Conservation (phyloP, 345 rosid species). For the Mallotus nudiflorus region DNA sequence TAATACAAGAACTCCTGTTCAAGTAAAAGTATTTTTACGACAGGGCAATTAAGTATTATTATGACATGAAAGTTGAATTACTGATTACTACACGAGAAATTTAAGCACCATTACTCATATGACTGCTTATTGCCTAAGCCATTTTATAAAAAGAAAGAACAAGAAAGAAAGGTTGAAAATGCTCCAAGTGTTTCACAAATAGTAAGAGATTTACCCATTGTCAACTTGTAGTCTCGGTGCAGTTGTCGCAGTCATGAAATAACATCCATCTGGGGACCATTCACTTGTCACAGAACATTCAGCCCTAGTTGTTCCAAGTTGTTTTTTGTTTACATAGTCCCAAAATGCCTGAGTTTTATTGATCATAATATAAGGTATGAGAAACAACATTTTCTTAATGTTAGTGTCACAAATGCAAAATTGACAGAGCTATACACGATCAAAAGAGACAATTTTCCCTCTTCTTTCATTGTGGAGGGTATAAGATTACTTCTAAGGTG, state of each 20-base stretch:
- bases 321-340: slow-evolving; percentile 69
- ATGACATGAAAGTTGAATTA: neutral
- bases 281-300: slow-evolving; percentile 89
- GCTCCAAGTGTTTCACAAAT: neutral
- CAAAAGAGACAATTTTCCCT: neutral
- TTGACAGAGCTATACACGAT: neutral
- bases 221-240: slow-evolving; percentile 94
- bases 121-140: neutral
- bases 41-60: neutral
- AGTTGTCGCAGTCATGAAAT: slow-evolving; percentile 94
- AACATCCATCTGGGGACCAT: slow-evolving; percentile 92
- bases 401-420: neutral
- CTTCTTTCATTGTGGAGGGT: neutral
- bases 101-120: neutral
- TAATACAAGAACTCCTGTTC: neutral
- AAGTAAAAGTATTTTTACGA: neutral
- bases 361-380: neutral
- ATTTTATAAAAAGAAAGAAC: neutral
- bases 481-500: neutral
- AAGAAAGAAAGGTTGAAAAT: neutral
- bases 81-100: neutral
- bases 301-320: slow-evolving; percentile 73
- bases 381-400: neutral
- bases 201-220: slow-evolving; percentile 57
- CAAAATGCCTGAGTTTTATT: slow-evolving; percentile 66